A percentile compares a stretch with the other conserved stretches of the same genome.
Conservation (phyloP, 2,329 filamentous ascomycete species). For the Cladophialophora yegresii region DNA sequence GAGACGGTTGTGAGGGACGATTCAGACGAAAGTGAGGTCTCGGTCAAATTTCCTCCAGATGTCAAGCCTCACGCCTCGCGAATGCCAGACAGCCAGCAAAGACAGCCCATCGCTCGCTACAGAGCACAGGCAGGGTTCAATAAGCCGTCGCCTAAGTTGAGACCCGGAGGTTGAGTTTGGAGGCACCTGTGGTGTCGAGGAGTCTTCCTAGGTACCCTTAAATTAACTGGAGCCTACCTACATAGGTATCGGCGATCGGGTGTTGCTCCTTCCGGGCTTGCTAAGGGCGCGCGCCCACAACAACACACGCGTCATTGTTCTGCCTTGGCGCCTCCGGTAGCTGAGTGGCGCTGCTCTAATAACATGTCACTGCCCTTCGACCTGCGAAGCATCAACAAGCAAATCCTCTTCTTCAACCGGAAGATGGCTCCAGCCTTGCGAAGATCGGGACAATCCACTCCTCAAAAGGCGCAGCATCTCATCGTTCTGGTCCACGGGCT, state of each 20-base stretch:
- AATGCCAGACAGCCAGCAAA: background rate
- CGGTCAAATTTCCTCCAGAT: background rate
- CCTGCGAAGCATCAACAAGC: slow-evolving; percentile 37
- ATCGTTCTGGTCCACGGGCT: slow-evolving; percentile 65
- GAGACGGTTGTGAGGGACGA: background rate
- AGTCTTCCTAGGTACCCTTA: background rate
- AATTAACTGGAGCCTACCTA: background rate
- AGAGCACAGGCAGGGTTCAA: background rate
- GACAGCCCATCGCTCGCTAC: background rate
- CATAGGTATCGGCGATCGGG: background rate
- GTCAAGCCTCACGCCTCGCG: background rate
- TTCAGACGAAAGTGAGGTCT: background rate
- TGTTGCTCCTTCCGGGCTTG: background rate
- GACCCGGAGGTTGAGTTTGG: background rate
- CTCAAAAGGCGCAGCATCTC: slow-evolving; percentile 52
- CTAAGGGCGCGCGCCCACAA: background rate
- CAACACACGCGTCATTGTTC: background rate
- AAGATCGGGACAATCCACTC: slow-evolving; percentile 29
- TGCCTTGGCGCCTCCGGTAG: background rate
- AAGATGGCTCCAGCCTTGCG: slow-evolving; percentile 29
- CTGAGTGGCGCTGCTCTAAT: background rate
- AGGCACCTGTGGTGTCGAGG: background rate
- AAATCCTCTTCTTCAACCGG: slow-evolving; percentile 34
- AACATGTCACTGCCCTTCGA: slow-evolving; percentile 37
- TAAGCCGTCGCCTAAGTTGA: background rate